Base-by-base conservation (phyloP, 495 filamentous ascomycete species). In the Tuber indicum region DNA sequence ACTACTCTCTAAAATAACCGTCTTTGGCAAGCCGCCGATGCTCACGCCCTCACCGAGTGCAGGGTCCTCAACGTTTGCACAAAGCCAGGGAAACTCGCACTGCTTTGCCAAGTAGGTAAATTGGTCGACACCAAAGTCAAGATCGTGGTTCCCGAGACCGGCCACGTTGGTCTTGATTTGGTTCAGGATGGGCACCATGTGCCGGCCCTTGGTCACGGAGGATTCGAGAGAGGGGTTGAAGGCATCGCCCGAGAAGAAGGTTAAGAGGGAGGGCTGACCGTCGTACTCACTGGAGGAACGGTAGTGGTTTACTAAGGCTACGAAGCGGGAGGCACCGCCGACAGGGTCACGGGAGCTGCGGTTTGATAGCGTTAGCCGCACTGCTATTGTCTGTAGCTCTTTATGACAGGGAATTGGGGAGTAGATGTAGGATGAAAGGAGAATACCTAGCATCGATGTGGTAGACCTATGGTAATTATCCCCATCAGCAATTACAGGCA, bases 111-210 rank as follows among this genome's bases (percentile, higher is more conserved):
- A 85, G 83, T 95, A 87, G 36, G 87, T 88, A 82, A 93, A 92
- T 82, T 96, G 93, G 16, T 86, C 84, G 32, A 95, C 91, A n/a
- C 94, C 94, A 81, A 97, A 97, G 84, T 97, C 94, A 52, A 97
- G 89, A 83, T 97, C 94, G 84, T 97, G 94, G 83, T 97, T 97
- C 88, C 94, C 94, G 74, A 94, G 87, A 85, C 92, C 91, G 7
- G 93, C 92, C 36, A 91, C 91, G 82, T 91, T 88, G 12, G 92
- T 94, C 14, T 89, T 88, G 72, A 91, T 88, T n/a, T 86, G 86
- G 83, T 97, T 97, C 43, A 97, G 83, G n/a, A 95, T 86, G 8
- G 93, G 91, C 14, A 97, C 89, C 94, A 97, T 97, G 84, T 97
- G 94, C 75, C 87, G 84, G 84, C 93, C 94, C 85, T 96, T 96